Evolutionary conservation across 2,329 filamentous ascomycete species (phyloP).

Genomic region (Onygenales sp.): DNA sequence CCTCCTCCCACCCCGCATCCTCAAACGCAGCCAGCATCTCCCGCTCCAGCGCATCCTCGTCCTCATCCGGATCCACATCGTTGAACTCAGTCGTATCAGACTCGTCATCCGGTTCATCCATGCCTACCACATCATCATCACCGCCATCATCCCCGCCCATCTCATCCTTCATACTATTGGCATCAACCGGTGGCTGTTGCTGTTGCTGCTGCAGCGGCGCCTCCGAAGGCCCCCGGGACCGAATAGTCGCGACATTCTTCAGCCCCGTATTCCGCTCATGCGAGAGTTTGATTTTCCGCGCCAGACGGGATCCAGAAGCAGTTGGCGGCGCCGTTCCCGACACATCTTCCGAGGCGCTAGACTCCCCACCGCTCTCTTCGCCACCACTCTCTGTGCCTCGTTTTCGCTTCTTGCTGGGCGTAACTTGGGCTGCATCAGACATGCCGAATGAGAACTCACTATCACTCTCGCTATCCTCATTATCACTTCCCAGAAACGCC

Average conservation of each 20-base stretch:
- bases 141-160: constrained; percentile 36
- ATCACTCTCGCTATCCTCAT: constrained; percentile 29
- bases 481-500: constrained; percentile 51
- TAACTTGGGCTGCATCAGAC: constrained; percentile 17
- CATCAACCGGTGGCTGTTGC: constrained; percentile 12
- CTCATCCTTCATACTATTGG: constrained; percentile 48
- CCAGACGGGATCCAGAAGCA: constrained; percentile 23
- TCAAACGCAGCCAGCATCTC: constrained; percentile 55
- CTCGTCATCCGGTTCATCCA: constrained; percentile 18
- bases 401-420: constrained; percentile 28
- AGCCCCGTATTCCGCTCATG: constrained; percentile 31
- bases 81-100: constrained; percentile 9
- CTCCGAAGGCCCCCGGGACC: constrained; percentile 10
- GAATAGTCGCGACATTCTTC: constrained; percentile 25
- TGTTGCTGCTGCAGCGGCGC: constrained; percentile 4
- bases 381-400: constrained; percentile 20
- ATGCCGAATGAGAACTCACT: constrained; percentile 8
- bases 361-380: constrained; percentile 20
- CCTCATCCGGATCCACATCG: constrained; percentile 16
- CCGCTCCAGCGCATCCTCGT: constrained; percentile 39
- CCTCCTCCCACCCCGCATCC: constrained; percentile 27
- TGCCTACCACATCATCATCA: constrained; percentile 11
- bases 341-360: constrained; percentile 22
- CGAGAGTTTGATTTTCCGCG: constrained; percentile 33
- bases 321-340: constrained; percentile 20